A percentile compares a stretch with the other conserved stretches of the same genome.
These are phyloP conservation scores for Gracilaria gracilis DNA, from an alignment of 23 red algal genomes.

Conservation along the genomic window DNA sequence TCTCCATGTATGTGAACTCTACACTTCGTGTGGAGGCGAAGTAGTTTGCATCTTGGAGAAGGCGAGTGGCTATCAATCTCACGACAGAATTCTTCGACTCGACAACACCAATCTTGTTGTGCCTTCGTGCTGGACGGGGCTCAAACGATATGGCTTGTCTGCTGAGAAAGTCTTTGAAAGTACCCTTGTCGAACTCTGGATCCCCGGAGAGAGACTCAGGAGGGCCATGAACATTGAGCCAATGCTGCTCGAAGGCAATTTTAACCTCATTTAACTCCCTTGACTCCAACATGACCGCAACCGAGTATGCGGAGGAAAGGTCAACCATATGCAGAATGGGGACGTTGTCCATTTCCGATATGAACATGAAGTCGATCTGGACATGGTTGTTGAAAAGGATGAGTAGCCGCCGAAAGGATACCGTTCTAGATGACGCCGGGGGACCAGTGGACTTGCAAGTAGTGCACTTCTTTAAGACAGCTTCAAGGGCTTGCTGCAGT, in stretches of 20 bases:
- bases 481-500: conserved; percentile 1
- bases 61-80: not conserved
- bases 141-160: conserved; percentile 1
- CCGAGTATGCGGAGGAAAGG: conserved; percentile 5
- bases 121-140: conserved; percentile 6
- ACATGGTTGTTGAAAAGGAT: conserved; percentile 42
- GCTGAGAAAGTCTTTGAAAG: not conserved
- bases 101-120: conserved; percentile 54
- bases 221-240: conserved; percentile 33
- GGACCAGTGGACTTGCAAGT: conserved; percentile 13
- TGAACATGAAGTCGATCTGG: conserved; percentile 47
- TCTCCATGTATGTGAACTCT: too few relatives aligned
- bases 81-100: conserved; percentile 29
- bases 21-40: too few relatives aligned
- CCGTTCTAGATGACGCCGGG: conserved; percentile 2
- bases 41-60: too few relatives aligned
- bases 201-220: conserved; percentile 1
- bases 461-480: not conserved
- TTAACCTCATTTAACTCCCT: conserved; percentile 8
- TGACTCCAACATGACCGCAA: not conserved
- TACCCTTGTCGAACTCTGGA: conserved; percentile 33
- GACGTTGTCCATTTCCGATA: conserved; percentile 8
- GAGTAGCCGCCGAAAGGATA: conserved; percentile 47
- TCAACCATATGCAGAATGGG: conserved; percentile 61
- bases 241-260: conserved; percentile 13